Evolutionary conservation across 73 alveolate genomes (phyloP).

Genomic region (Urostyla sp.): DNA sequence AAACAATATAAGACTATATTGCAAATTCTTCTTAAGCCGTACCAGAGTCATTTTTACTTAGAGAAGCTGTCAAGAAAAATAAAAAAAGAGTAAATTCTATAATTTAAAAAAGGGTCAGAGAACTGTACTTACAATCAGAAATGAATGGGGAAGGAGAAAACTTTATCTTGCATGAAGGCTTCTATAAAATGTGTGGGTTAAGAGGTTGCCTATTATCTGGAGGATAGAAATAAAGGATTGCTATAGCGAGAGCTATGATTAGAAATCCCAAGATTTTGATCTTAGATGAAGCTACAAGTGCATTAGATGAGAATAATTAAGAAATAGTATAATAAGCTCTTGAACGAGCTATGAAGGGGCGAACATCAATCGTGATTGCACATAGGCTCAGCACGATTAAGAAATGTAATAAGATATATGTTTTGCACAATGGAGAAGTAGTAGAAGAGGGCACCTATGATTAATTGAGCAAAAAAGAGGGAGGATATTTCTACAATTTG

Average conservation of each 20-base stretch:
- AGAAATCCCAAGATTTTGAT: conserved; percentile 70
- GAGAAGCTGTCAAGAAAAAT: too few species aligned
- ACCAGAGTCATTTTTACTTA: too few species aligned
- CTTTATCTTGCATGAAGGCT: conserved; percentile 35
- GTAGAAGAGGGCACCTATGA: conserved; percentile 79
- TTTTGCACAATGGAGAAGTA: conserved; percentile 69
- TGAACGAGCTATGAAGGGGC: conserved; percentile 47
- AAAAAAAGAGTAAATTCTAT: too few species aligned
- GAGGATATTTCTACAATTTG: conserved; percentile 18
- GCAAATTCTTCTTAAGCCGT: too few species aligned
- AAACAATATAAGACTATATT: too few species aligned
- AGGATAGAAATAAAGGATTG: conserved; percentile 78
- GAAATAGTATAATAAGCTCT: conserved; percentile 64
- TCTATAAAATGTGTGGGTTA: conserved; percentile 56
- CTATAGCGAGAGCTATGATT: conserved; percentile 81
- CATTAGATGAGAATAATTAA: conserved; percentile 69
- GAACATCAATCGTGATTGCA: conserved; percentile 62
- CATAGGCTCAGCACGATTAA: conserved; percentile 71
- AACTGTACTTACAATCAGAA: too few species aligned
- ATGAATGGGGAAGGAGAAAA: not conserved
- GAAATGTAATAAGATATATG: conserved; percentile 73
- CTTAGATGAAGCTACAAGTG: conserved; percentile 85
- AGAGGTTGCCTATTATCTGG: conserved; percentile 77
- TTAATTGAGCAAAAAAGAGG: not conserved
- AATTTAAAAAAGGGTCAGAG: too few species aligned